These are phyloP conservation scores for Sarocladiaceae sp. DNA, from an alignment of 2,329 filamentous ascomycete species.

Conservation along the genomic window DNA sequence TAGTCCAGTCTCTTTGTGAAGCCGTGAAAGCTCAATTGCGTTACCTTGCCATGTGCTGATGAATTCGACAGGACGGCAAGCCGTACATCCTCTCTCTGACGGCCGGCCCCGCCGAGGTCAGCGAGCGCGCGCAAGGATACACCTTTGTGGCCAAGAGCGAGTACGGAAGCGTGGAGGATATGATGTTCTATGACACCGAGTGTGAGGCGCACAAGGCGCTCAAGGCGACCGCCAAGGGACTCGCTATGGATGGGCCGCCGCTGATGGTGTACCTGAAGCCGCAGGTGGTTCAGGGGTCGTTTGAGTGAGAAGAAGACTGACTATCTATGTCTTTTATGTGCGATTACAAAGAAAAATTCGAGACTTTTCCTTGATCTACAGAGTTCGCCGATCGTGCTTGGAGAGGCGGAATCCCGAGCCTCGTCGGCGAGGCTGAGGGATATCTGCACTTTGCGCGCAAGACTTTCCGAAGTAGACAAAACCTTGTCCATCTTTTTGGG, in stretches of 20 bases:
- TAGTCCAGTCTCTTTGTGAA: neutral
- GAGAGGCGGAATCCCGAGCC: too few species aligned
- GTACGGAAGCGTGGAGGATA: constrained; percentile 59
- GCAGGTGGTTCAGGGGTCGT: constrained; percentile 16
- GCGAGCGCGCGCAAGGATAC: constrained; percentile 58
- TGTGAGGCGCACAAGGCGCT: constrained; percentile 37
- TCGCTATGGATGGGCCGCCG: constrained; percentile 27
- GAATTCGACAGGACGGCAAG: constrained; percentile 52
- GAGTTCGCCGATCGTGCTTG: too few species aligned
- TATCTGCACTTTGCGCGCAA: too few species aligned
- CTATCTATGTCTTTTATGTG: too few species aligned
- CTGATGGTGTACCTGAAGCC: constrained; percentile 37
- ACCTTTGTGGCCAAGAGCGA: constrained; percentile 57
- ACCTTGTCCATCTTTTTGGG: too few species aligned
- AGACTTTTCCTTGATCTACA: too few species aligned
- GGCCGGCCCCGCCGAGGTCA: constrained; percentile 48
- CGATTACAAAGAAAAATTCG: too few species aligned
- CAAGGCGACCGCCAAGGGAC: constrained; percentile 27
- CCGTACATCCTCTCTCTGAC: constrained; percentile 58
- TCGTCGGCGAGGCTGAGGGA: too few species aligned
- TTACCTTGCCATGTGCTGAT: neutral
- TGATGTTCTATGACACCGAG: constrained; percentile 61
- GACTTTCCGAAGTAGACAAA: too few species aligned
- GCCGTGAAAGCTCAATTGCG: too few species aligned
- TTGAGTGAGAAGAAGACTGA: neutral